Conservation (phyloP, 768 basidiomycete genomes). For the Calvatia gigantea region DNA sequence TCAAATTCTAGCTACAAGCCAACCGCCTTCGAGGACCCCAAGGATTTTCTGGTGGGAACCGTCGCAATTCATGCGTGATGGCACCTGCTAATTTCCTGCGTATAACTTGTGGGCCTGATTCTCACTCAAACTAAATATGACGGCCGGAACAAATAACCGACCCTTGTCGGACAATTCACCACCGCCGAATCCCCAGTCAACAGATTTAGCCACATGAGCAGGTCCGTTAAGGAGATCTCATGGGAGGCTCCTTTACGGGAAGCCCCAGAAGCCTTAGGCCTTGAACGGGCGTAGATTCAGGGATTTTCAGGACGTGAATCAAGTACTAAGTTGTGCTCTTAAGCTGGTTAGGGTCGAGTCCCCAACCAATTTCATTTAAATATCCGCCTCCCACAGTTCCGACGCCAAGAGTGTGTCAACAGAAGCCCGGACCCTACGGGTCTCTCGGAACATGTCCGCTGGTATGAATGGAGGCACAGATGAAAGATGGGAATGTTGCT, state of each 20-base stretch:
- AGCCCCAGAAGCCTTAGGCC: background rate
- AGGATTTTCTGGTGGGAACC: background rate
- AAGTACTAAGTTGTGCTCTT: background rate
- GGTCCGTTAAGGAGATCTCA: background rate
- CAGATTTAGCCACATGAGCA: background rate
- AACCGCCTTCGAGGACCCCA: background rate
- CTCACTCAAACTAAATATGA: background rate
- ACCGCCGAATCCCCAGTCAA: background rate
- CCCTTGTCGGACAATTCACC: background rate
- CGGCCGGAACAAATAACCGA: conserved; percentile 4
- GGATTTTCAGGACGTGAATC: no score
- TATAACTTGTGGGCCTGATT: background rate
- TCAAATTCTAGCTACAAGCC: background rate
- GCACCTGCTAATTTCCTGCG: background rate
- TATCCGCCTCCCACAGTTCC: background rate
- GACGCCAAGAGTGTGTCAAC: background rate
- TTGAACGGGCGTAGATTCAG: background rate
- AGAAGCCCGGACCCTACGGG: background rate
- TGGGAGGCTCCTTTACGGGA: background rate
- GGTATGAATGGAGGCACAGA: background rate
- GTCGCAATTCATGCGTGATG: background rate
- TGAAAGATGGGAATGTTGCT: background rate
- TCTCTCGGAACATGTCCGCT: background rate
- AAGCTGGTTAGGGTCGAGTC: background rate
- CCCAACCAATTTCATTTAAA: background rate